Base-by-base conservation (phyloP, 225 moss, liverwort and hornwort species). In the Straminergon stramineum region DNA sequence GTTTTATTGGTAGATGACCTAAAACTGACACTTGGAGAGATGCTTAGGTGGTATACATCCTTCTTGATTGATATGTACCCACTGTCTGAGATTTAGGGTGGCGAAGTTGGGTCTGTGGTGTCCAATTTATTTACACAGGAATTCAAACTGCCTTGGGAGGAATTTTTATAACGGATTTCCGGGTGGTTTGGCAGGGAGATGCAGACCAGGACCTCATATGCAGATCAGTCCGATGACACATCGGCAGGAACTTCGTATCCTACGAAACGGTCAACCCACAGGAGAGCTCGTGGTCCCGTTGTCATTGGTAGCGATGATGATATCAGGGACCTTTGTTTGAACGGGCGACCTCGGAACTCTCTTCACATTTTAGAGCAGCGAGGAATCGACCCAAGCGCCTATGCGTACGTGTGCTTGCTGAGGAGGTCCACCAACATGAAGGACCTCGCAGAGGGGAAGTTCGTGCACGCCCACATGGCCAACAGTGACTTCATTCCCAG, bases 301-400 rank as follows among this genome's bases (percentile, higher is more conserved):
- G 63, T 82, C 58, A 67, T 94, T 48, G 93, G 94, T 28, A 92
- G 93, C 43, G 89, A 94, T 41, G 94, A 93, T 65, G 94, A 94
- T 88, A 88, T 94, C 69, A 84, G 91, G 66, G 91, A 93, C 86
- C 93, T 94, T 52, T 94, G 94, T 68, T 91, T 94, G 81, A 92
- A 94, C 56, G 94, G 94, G 15, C 91, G 58, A 83, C 94, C 94
- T 34, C 91, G 87, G 41, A 92, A 93, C 88, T 89, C 93, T n/a
- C 93, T 94, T 28, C 90, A 89, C 73, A 87, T 94, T 90, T 73
- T 94, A 85, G 92, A 94, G 88, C 93, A 93, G 77, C 93, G 94
- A 82, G 94, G 94, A 70, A 93, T 94, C 48, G 92, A 92, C 65
- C 93, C 93, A 64, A 90, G 91, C 48, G 83, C 93, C 16, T 93